These are phyloP conservation scores for Talaromyces sp. DNA, from an alignment of 2,329 filamentous ascomycete species.

Conservation along the genomic window DNA sequence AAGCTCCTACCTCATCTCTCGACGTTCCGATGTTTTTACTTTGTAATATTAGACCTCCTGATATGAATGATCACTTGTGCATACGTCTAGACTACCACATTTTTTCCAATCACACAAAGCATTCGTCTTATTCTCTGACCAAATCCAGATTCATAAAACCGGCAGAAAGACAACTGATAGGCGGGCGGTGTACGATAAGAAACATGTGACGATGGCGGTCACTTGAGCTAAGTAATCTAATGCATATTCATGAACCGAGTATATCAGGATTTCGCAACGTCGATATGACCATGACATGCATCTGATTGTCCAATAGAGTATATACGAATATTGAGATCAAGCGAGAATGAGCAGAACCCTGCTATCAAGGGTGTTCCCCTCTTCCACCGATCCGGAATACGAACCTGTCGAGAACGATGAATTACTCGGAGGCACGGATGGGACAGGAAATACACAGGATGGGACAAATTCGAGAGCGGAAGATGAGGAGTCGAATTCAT, in stretches of 20 bases:
- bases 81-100: not conserved
- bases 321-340: not conserved
- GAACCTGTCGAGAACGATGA: slow-evolving; percentile 26
- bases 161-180: slow-evolving; percentile 3
- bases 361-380: slow-evolving; percentile 16
- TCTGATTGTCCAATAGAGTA: not conserved
- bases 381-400: slow-evolving; percentile 21
- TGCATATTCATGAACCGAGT: not conserved
- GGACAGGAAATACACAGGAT: slow-evolving; percentile 9
- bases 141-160: not conserved
- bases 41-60: not conserved
- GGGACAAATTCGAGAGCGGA: not conserved
- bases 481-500: not conserved
- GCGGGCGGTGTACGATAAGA: slow-evolving; percentile 13
- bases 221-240: not conserved
- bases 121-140: too few relatives aligned
- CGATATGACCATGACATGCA: not conserved
- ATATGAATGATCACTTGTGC: slow-evolving; percentile 1
- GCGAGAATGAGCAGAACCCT: slow-evolving; percentile 4
- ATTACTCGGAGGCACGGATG: slow-evolving; percentile 14
- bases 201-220: slow-evolving; percentile 1
- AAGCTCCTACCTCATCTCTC: not conserved
- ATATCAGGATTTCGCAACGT: not conserved
- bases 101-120: not conserved
- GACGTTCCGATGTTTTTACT: not conserved